phyloP scores from a whole-genome alignment of 2,329 filamentous ascomycete species.

The Macrophomina phaseolina region DNA sequence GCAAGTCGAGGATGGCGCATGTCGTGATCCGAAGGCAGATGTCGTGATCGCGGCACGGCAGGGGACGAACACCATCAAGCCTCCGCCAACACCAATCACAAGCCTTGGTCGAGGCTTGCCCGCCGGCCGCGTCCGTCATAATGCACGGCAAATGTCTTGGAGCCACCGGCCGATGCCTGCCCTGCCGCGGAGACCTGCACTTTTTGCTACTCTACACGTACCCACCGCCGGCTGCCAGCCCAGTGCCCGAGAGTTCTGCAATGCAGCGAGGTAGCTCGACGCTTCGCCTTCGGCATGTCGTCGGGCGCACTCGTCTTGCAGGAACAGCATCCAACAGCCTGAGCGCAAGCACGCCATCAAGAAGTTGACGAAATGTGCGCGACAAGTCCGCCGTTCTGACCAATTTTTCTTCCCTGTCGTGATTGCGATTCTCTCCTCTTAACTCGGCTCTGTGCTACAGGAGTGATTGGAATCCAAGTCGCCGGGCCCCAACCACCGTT shows the following conservation, averaged over 20 bases:
- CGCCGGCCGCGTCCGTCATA: slow-evolving; percentile 11
- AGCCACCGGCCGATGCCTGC: neutral
- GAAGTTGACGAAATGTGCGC: slow-evolving; percentile 7
- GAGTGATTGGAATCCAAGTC: neutral
- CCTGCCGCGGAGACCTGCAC: neutral
- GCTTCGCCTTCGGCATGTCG: neutral
- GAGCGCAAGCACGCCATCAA: slow-evolving; percentile 26
- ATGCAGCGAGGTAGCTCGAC: neutral
- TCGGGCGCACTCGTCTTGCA: neutral
- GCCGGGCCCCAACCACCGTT: neutral
- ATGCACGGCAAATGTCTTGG: neutral
- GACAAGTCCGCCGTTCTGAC: neutral
- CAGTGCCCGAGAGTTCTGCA: neutral
- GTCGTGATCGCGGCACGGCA: slow-evolving; percentile 27
- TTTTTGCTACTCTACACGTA: neutral
- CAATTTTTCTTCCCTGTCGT: neutral
- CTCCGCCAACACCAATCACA: slow-evolving; percentile 22
- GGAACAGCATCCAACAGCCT: slow-evolving; percentile 12
- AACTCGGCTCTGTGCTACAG: neutral
- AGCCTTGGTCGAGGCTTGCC: neutral
- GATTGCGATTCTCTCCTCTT: neutral
- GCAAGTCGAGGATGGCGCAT: neutral
- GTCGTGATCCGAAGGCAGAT: slow-evolving; percentile 17
- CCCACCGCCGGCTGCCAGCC: neutral
- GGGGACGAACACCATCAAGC: slow-evolving; percentile 13